phyloP scores from a whole-genome alignment of 1,284 basidiomycete genomes.

The Coniferiporia weirii region DNA sequence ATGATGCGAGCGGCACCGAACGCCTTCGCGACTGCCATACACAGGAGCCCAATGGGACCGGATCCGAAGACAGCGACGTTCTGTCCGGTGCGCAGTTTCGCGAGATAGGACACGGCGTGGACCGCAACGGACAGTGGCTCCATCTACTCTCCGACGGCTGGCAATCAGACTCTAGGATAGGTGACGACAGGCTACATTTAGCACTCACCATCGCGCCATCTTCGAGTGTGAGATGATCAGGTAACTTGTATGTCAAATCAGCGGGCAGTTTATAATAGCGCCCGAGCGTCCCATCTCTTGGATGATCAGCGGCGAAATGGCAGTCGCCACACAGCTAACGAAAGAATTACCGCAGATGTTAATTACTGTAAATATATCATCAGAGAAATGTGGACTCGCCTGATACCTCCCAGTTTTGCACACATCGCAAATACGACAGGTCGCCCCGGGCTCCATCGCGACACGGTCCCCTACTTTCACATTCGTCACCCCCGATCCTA shows the following conservation, averaged over 20 bases:
- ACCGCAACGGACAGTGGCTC: constrained; percentile 92
- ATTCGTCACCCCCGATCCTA: constrained; percentile 66
- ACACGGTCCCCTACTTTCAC: constrained; percentile 81
- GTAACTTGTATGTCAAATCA: constrained; percentile 71
- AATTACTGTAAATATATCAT: constrained; percentile 1
- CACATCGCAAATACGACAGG: constrained; percentile 64
- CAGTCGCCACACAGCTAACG: constrained; percentile 68
- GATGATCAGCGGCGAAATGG: constrained; percentile 84
- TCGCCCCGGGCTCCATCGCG: constrained; percentile 79
- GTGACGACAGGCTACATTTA: background rate
- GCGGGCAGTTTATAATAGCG: constrained; percentile 77
- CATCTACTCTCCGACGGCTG: constrained; percentile 49
- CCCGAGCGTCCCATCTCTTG: constrained; percentile 81
- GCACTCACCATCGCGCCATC: constrained; percentile 76
- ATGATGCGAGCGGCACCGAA: constrained; percentile 79
- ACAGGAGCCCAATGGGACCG: constrained; percentile 89
- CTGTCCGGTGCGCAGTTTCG: constrained; percentile 65
- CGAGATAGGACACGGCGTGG: constrained; percentile 81
- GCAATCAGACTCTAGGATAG: background rate
- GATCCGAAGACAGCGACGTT: constrained; percentile 81
- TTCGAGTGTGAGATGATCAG: constrained; percentile 72
- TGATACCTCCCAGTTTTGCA: constrained; percentile 82
- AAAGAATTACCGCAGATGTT: constrained; percentile 22
- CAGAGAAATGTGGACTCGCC: constrained; percentile 31
- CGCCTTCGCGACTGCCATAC: constrained; percentile 90